Evolutionary conservation across 352 stramenopile genomes (phyloP), one percentile per base, ranked within the genome.

Genomic region (Hyphochytrium catenoides): DNA sequence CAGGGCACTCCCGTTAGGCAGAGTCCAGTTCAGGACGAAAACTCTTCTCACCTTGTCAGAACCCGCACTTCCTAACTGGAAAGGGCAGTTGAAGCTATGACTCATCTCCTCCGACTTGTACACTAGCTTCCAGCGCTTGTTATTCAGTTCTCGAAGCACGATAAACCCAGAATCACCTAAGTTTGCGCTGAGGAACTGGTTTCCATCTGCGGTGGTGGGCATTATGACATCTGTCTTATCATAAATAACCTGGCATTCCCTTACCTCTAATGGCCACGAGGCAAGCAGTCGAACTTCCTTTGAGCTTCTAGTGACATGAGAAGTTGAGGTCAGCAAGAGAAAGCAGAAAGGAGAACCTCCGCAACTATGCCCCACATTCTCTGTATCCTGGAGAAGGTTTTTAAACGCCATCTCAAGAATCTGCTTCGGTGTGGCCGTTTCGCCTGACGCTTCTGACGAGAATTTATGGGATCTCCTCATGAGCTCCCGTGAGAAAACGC

Each of bases 51-150:
- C 68, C 52, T 68, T 52, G 52, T 96, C 85, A 17, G 76, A 76
- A 29, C 75, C 90, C 26, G 77, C 56, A 22, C 54, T 49, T 6
- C 74, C 84, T 8, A 96, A 52, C 43, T 96, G 85, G 40, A 81
- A 93, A 0, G 85, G 85, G 46, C 85, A 96, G 51, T 96, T 92
- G 52, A 94, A 96, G 53, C 91, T 94, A 43, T 96, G 85, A 19
- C 65, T 74, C 44, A 93, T 84, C 46, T 87, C 77, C 24, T 68
- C 64, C 8, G 78, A 82, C 35, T 84, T 70, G 31, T 75, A 82
- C 3, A 89, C 58, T 12, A 93, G 52, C 26, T 67, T 65, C 49
- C 73, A 84, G 37, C 56, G 63, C 24, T 42, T 15, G 2, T n/a
- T 21, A 8, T 36, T 46, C 22, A 23, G 36, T 2, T 52, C 44